Conservation (phyloP, 1,139 yeast species). For the Debaryomyces subglobosus region DNA sequence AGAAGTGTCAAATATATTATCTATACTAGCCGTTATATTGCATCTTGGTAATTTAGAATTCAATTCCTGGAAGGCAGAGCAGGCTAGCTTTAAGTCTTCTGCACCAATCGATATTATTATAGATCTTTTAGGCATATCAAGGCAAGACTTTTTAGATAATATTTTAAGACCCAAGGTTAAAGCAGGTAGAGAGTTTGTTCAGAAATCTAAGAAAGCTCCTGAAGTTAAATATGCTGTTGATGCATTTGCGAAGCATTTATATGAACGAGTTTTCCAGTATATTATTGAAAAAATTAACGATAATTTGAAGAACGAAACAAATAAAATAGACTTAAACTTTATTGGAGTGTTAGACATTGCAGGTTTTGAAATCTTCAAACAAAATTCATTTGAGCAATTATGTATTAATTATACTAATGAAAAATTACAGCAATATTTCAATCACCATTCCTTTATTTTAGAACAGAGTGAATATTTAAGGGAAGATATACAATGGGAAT, state of each 20-base stretch:
- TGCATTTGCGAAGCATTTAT: constrained; percentile 84
- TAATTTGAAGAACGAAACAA: constrained; percentile 48
- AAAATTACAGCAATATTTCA: constrained; percentile 93
- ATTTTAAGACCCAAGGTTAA: constrained; percentile 81
- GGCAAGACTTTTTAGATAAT: constrained; percentile 54
- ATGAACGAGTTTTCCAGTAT: constrained; percentile 80
- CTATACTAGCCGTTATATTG: constrained; percentile 72
- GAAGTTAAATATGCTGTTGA: constrained; percentile 85
- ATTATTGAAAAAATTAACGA: constrained; percentile 77
- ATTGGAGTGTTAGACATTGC: constrained; percentile 97
- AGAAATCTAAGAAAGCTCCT: constrained; percentile 74
- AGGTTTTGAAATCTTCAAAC: constrained; percentile 92
- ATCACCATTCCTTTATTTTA: constrained; percentile 94
- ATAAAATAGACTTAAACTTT: constrained; percentile 47
- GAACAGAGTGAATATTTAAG: constrained; percentile 95
- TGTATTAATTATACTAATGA: constrained; percentile 97
- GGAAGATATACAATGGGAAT: constrained; percentile 96
- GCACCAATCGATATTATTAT: constrained; percentile 61
- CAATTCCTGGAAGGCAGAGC: constrained; percentile 72
- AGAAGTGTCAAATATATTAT: constrained; percentile 64
- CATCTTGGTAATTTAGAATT: constrained; percentile 87
- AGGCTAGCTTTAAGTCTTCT: constrained; percentile 66
- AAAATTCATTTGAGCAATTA: constrained; percentile 92
- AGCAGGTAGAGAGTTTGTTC: constrained; percentile 88
- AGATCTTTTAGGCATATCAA: constrained; percentile 65